Evolutionary conservation across 1,284 basidiomycete genomes (phyloP), one percentile per base, ranked within the genome.

Genomic region (Moesziomyces globuligerus): DNA sequence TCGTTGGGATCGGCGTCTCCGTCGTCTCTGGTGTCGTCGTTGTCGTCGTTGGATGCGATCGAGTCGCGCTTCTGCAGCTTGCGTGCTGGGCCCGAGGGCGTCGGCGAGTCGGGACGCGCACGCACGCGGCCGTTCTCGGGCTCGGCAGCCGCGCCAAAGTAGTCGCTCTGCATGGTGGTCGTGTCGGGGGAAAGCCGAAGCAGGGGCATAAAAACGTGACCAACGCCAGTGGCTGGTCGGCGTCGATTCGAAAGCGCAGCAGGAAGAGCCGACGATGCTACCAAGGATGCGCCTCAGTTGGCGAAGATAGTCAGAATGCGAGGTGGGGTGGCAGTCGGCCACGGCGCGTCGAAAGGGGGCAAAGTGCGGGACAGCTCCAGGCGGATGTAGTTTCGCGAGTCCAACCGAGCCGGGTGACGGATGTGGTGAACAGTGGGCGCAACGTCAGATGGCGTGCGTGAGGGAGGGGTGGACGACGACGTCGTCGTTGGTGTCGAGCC

Each of bases 41-140:
- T 51, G 51, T 60, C 64, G 29, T n/a, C 56, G 32, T 59, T 60
- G 21, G 61, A 65, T 11, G 45, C 53, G 36, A 38, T 25, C 7
- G 68, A 71, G n/a, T 51, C 47, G 38, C 68, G 62, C 41, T 71
- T 71, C 28, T 61, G 61, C 1, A 61, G 18, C 17, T 71, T 71
- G 46, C 68, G 68, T 4, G 68, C 61, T 13, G 68, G 61, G 4
- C 57, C 50, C 7, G 53, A 53, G 6, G 52, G 40, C 7, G 52
- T 59, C 3, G 67, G 60, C 21, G 67, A 70, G 25, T 65, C 53
- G 10, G 68, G 61, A 8, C 61, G 57, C 17, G 61, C 48, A 20
- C 48, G 61, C n/a, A 66, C 37, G 5, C 57, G 52, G n/a, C 49
- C 61, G 23, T 55, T 62, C 26, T 60, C 51, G 23, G 68, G 44